Evolutionary conservation across 495 filamentous ascomycete genomes (phyloP).

Genomic region (Aspergillus nanangensis): DNA sequence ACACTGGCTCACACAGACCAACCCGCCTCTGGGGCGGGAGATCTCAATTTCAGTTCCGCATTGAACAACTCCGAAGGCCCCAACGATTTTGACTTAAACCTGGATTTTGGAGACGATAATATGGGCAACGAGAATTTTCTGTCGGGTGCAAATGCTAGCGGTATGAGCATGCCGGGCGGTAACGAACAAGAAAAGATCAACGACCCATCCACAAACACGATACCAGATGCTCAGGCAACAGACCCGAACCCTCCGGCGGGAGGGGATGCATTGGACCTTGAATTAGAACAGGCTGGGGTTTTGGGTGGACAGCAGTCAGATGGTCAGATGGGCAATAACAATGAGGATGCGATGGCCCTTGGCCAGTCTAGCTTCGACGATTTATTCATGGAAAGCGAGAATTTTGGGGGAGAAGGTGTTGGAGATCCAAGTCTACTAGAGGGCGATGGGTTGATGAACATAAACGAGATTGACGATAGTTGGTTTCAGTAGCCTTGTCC

Average conservation of each 20-base stretch:
- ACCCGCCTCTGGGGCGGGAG: constrained; percentile 19
- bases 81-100: constrained; percentile 42
- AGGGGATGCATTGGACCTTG: constrained; percentile 40
- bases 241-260: too few relatives aligned
- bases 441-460: constrained; percentile 38
- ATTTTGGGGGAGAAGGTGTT: constrained; percentile 25
- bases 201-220: constrained; percentile 18
- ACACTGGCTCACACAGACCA: constrained; percentile 14
- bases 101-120: constrained; percentile 44
- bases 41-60: constrained; percentile 37
- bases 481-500: constrained; percentile 35
- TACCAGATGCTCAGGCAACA: constrained; percentile 22
- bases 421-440: constrained; percentile 37
- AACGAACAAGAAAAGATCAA: constrained; percentile 13
- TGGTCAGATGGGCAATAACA: constrained; percentile 7
- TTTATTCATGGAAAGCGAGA: constrained; percentile 43
- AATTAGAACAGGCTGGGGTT: constrained; percentile 26
- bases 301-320: constrained; percentile 5
- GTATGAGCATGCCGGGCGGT: constrained; percentile 10
- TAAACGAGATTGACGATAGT: constrained; percentile 41
- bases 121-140: constrained; percentile 42
- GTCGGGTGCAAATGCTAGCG: constrained; percentile 30
- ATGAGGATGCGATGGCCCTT: constrained; percentile 35
- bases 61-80: constrained; percentile 28
- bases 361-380: constrained; percentile 50